A percentile compares a stretch with the other conserved stretches of the same genome.
These are phyloP conservation scores for Suhomyces coccinellae DNA, from an alignment of 1,139 yeast genomes.

Conservation along the genomic window DNA sequence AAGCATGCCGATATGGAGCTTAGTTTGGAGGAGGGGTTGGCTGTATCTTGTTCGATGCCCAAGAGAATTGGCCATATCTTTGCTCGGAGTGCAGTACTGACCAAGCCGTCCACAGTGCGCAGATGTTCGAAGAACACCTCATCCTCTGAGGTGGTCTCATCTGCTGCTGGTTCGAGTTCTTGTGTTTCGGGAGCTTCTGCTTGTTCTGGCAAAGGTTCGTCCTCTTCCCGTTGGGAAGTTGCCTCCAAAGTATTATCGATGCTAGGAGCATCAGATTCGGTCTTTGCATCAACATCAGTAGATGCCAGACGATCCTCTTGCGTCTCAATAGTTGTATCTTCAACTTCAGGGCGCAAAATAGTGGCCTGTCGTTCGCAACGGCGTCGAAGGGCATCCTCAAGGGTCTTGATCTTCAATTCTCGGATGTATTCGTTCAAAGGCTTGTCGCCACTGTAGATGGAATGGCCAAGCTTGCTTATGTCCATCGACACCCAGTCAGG, in stretches of 20 bases:
- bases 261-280: no score
- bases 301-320: no score
- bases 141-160: not conserved
- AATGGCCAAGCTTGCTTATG: slow-evolving; percentile 46
- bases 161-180: not conserved
- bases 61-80: slow-evolving; percentile 52
- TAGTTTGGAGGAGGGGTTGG: slow-evolving; percentile 7
- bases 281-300: no score
- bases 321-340: no score
- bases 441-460: slow-evolving; percentile 43
- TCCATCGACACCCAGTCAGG: slow-evolving; percentile 56
- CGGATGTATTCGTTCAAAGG: slow-evolving; percentile 45
- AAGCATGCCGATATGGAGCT: slow-evolving; percentile 9
- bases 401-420: slow-evolving; percentile 39
- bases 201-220: no score
- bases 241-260: no score
- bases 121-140: slow-evolving; percentile 25
- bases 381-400: slow-evolving; percentile 36
- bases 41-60: slow-evolving; percentile 16
- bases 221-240: no score
- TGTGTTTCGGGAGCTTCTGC: no score
- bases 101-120: slow-evolving; percentile 51
- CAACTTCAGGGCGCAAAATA: not conserved
- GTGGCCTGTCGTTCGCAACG: not conserved
- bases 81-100: slow-evolving; percentile 41